Percentiles rank a stretch among this genome's conserved stretches.
Conservation (phyloP, 2,329 filamentous ascomycete genomes). For the Trichophyton simii region DNA sequence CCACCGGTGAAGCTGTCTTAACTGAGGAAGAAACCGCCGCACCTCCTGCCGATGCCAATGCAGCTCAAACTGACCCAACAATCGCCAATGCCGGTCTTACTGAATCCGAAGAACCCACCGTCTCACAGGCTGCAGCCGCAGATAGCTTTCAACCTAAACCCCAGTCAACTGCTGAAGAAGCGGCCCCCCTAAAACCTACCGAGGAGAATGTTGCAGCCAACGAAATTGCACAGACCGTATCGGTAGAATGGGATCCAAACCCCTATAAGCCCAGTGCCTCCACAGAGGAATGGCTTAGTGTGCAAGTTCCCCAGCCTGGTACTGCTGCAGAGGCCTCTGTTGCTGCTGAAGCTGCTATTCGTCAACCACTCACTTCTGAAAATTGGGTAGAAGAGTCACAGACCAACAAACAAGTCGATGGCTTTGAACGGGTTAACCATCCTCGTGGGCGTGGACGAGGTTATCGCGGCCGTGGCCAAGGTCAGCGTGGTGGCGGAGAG, state of each 20-base stretch:
- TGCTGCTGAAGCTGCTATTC: constrained; percentile 1
- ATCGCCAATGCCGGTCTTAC: constrained; percentile 48
- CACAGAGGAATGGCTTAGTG: constrained; percentile 61
- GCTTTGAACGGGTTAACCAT: constrained; percentile 27
- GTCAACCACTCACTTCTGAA: constrained; percentile 34
- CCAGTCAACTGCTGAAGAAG: constrained; percentile 16
- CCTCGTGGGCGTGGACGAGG: constrained; percentile 26
- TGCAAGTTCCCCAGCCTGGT: constrained; percentile 47
- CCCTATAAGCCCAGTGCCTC: constrained; percentile 34
- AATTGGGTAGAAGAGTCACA: constrained; percentile 65
- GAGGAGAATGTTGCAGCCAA: constrained; percentile 32
- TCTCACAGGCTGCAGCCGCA: constrained; percentile 45
- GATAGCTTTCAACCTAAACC: constrained; percentile 27
- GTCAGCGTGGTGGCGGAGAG: constrained; percentile 19
- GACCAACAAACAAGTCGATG: constrained; percentile 16
- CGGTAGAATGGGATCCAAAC: constrained; percentile 39
- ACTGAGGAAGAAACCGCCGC: constrained; percentile 34
- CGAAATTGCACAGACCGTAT: constrained; percentile 34
- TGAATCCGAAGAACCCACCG: constrained; percentile 41
- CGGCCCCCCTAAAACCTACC: constrained; percentile 26
- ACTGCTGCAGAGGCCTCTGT: constrained; percentile 20
- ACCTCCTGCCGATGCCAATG: constrained; percentile 24
- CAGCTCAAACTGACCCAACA: constrained; percentile 44
- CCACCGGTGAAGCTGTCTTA: constrained; percentile 31
- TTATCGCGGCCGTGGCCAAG: constrained; percentile 23